Conservation (phyloP, 768 basidiomycete genomes). For the Suillus subaureus region DNA sequence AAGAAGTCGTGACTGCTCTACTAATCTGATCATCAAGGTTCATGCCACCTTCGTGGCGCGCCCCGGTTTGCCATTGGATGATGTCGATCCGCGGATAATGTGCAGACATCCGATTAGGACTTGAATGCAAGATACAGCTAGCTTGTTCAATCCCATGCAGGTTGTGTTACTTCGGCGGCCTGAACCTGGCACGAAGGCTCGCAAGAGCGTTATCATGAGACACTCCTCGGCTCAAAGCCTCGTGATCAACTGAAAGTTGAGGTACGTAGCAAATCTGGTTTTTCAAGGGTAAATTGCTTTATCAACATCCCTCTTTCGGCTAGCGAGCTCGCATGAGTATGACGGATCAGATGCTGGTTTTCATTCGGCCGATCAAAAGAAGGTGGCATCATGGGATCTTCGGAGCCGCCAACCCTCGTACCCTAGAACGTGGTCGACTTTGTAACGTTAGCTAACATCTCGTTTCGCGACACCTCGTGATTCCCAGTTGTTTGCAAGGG, state of each 20-base stretch:
- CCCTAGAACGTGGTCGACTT: constrained; percentile 5
- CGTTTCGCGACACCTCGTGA: not conserved
- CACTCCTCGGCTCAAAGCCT: constrained; percentile 1
- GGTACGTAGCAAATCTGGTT: not conserved
- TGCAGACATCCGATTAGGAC: not conserved
- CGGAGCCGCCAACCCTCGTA: not conserved
- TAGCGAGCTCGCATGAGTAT: not conserved
- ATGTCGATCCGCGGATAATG: not conserved
- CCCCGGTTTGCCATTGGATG: not conserved
- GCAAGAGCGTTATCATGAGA: not conserved
- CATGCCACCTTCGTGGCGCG: not conserved
- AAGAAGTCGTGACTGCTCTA: not conserved
- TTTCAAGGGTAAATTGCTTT: not conserved
- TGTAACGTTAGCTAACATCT: not conserved
- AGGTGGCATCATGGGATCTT: not conserved
- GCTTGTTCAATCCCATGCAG: not conserved
- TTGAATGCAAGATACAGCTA: not conserved
- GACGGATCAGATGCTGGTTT: constrained; percentile 4
- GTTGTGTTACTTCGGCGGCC: not conserved
- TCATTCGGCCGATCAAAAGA: constrained; percentile 1
- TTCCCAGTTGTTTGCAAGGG: not conserved
- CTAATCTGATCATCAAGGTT: not conserved
- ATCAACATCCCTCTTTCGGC: constrained; percentile 5
- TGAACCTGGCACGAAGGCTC: not conserved
- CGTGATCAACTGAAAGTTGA: not conserved